Base-by-base conservation (phyloP, 805 yeast species). In the Torulaspora franciscae region DNA sequence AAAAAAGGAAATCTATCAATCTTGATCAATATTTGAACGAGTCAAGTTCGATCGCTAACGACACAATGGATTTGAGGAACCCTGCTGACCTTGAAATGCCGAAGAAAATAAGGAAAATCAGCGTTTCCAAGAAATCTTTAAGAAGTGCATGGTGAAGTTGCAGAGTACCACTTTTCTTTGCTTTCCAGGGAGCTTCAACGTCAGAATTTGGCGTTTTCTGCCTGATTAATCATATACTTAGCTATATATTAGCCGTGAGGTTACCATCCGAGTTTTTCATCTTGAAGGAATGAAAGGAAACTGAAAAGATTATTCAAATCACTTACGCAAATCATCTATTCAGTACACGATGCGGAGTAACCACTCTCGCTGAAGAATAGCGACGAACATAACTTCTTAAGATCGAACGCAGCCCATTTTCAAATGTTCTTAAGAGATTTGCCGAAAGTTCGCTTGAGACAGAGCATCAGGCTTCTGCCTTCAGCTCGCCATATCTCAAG, bases 101-200 rank as follows among this genome's bases (percentile, higher is more conserved):
- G 9, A 49, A 49, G 15, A 63, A 63, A 36, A 48, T 57, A 9
- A 47, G 62, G 37, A 63, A 61, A 41, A 59, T 62, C 15, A 63
- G 67, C 45, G 62, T 61, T 13, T 62, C 66, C 1, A 62, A 62
- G 37, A 59, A 60, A 42, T 56, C 65, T 1, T 44, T 63, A 40
- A 56, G 50, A 45, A 63, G 67, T 36, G 40, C 43, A 6, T 63
- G 65, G 65, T 63, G 35, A 32, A 8, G 9, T 17, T 8, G 8
- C 37, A 30, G 22, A 5, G 22, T 19, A 19, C 22, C 5, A 19
- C 22, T 19, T 19, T 5, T 19, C n/a, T 19, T 5, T 5, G 5
- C 22, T 19, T 5, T 19, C 5, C 22, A 19, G 22, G 5, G 3
- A 4, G 22, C 22, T 19, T 19, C n/a, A 5, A 19, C 22, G 5